A percentile compares a stretch with the other conserved stretches of the same genome.
Conservation (phyloP, 441 rosid genomes). For the Mallotus japonicus region DNA sequence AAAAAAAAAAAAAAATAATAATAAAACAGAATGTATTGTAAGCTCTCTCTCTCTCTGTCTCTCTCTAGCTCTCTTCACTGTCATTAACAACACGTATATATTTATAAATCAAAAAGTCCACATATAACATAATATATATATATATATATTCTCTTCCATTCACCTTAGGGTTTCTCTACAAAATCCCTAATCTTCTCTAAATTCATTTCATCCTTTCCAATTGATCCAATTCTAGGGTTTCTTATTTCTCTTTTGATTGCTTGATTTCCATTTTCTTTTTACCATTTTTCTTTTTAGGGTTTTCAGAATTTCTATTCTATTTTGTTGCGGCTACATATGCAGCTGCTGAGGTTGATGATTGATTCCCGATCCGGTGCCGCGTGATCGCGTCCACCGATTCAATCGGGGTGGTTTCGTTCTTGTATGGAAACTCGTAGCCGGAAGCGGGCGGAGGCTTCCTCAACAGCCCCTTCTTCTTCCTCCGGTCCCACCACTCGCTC, state of each 20-base stretch:
- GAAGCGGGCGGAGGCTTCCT: slow-evolving; percentile 99
- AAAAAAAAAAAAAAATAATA: not conserved
- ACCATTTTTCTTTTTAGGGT: not conserved
- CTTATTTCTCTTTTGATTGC: not conserved
- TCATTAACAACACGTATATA: slow-evolving; percentile 9
- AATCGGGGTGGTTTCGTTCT: slow-evolving; percentile 44
- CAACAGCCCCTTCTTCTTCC: slow-evolving; percentile 87
- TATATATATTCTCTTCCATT: not conserved
- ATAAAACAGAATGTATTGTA: not conserved
- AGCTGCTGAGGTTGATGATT: not conserved
- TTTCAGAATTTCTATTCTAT: not conserved
- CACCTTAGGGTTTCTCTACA: not conserved
- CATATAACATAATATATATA: not conserved
- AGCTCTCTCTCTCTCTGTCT: no score
- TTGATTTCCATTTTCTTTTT: not conserved
- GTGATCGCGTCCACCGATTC: slow-evolving; percentile 39
- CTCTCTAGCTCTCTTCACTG: not conserved
- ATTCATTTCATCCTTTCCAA: not conserved
- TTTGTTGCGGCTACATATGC: slow-evolving; percentile 21
- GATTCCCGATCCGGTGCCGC: slow-evolving; percentile 50
- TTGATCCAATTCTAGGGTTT: not conserved
- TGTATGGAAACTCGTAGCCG: slow-evolving; percentile 99
- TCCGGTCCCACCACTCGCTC: slow-evolving; percentile 80
- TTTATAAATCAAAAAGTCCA: slow-evolving; percentile 1
- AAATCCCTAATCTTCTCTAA: not conserved